phyloP scores from a whole-genome alignment of 306 rosid species.

The Mucuna pruriens region DNA sequence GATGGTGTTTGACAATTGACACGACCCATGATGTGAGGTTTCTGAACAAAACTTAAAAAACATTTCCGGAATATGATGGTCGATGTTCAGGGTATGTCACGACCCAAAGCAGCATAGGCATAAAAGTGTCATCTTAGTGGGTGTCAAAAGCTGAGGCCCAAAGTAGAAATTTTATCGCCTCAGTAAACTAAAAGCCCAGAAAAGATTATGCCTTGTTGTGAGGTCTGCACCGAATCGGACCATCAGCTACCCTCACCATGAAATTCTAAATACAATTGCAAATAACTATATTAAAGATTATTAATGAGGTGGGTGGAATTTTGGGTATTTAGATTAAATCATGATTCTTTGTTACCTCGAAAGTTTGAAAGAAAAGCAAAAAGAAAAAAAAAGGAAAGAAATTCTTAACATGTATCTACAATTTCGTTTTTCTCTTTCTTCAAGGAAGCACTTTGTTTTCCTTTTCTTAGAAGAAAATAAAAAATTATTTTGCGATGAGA shows the following conservation, averaged over 20 bases:
- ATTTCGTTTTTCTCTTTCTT: neutral
- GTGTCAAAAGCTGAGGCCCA: constrained; percentile 32
- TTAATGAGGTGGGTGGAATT: neutral
- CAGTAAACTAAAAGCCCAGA: constrained; percentile 21
- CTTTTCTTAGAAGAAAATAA: neutral
- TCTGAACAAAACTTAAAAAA: constrained; percentile 7
- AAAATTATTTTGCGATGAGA: neutral
- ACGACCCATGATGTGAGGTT: constrained; percentile 3
- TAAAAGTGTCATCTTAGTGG: constrained; percentile 16
- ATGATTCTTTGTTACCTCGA: too few species aligned
- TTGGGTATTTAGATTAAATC: too few species aligned
- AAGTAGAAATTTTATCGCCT: neutral
- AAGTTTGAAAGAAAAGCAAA: neutral
- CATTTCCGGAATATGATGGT: constrained; percentile 14
- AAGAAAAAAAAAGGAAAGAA: neutral
- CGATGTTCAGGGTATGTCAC: constrained; percentile 11
- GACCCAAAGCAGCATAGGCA: constrained; percentile 2
- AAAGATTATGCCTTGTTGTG: neutral
- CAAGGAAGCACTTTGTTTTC: neutral
- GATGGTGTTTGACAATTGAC: neutral
- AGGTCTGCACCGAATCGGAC: neutral
- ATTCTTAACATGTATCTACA: neutral
- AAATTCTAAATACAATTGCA: neutral
- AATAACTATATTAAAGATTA: neutral
- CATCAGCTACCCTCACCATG: too few species aligned